A percentile compares a stretch with the other conserved stretches of the same genome.
Evolutionary conservation across 208 protist genomes (phyloP).

Genomic region (Herpetomonas tarakana): DNA sequence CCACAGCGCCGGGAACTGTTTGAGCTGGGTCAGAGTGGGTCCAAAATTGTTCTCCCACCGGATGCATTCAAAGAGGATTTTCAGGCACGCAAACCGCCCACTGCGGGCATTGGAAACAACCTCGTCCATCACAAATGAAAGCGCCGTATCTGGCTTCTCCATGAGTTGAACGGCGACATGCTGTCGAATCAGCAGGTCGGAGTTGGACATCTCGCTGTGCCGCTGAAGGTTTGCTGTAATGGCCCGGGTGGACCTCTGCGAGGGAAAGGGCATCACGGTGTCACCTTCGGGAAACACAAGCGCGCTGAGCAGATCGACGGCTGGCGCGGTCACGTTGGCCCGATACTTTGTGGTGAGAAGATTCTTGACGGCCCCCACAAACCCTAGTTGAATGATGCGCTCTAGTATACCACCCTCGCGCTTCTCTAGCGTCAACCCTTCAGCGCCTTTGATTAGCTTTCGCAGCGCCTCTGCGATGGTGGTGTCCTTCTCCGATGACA

Average conservation of each 20-base stretch:
- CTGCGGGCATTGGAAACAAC: constrained; percentile 36
- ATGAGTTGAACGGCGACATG: constrained; percentile 74
- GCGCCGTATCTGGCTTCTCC: constrained; percentile 58
- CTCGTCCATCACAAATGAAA: constrained; percentile 64
- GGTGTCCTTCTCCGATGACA: constrained; percentile 8
- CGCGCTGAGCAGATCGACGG: constrained; percentile 42
- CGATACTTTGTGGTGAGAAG: constrained; percentile 32
- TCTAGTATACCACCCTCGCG: constrained; percentile 4
- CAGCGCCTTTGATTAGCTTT: not conserved
- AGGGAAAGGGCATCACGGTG: constrained; percentile 76
- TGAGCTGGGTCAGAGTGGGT: constrained; percentile 63
- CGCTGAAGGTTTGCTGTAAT: constrained; percentile 34
- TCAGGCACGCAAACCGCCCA: constrained; percentile 56
- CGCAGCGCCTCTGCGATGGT: not conserved
- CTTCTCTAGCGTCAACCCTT: not conserved
- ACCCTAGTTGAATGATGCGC: constrained; percentile 15
- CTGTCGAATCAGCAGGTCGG: constrained; percentile 70
- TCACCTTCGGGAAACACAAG: constrained; percentile 73
- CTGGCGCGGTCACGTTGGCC: constrained; percentile 24
- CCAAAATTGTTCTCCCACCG: constrained; percentile 84
- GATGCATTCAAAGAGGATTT: constrained; percentile 80
- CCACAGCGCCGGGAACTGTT: constrained; percentile 76
- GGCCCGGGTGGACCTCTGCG: constrained; percentile 37
- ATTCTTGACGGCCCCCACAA: constrained; percentile 32
- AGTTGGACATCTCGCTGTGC: constrained; percentile 30